A percentile compares a stretch with the other conserved stretches of the same genome.
These are phyloP conservation scores for Chlamydomonas sphaeroides DNA, from an alignment of 139 green algal genomes.

Conservation along the genomic window DNA sequence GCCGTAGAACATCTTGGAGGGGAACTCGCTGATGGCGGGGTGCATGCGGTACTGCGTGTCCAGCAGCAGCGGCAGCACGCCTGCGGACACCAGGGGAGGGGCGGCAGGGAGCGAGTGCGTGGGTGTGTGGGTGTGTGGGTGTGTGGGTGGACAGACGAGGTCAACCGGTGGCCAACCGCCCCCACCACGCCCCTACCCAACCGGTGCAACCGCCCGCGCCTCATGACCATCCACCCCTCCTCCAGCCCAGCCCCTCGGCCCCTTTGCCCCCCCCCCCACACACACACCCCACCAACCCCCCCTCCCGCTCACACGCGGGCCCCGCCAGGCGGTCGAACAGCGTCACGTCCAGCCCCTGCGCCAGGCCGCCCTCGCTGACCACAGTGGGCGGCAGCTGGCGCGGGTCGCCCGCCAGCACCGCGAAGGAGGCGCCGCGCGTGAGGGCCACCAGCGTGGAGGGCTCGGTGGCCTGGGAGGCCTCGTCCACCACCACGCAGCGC, in stretches of 20 bases:
- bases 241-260: too few relatives aligned
- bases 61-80: constrained; percentile 80
- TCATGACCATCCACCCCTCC: too few relatives aligned
- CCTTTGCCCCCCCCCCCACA: too few relatives aligned
- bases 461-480: constrained; percentile 92
- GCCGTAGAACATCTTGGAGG: constrained; percentile 69
- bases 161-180: too few relatives aligned
- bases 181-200: too few relatives aligned
- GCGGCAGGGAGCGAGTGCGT: not conserved
- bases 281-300: not conserved
- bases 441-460: constrained; percentile 87
- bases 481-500: constrained; percentile 90
- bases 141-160: too few relatives aligned
- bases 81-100: too few relatives aligned
- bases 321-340: constrained; percentile 84
- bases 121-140: not conserved
- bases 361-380: constrained; percentile 39
- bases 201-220: too few relatives aligned
- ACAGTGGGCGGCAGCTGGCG: constrained; percentile 93
- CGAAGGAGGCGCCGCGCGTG: constrained; percentile 77
- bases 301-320: constrained; percentile 5
- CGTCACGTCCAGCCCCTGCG: constrained; percentile 72
- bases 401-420: constrained; percentile 93
- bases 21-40: constrained; percentile 74
- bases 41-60: constrained; percentile 97